Evolutionary conservation across 164 flowering plant genomes (phyloP).

Genomic region (Stephania yunnanensis): DNA sequence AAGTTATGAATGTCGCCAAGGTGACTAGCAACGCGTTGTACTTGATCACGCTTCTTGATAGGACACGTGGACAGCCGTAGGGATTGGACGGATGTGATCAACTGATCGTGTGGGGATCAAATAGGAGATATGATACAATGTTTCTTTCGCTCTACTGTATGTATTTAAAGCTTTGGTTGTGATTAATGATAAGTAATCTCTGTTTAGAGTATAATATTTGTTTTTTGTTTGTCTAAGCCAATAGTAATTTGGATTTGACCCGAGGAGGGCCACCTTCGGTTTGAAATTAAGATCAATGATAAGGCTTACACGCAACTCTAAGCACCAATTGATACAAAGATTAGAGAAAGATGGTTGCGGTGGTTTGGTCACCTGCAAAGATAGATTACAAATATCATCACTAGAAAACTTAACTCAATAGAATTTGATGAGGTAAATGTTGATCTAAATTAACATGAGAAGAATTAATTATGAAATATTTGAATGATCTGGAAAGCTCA

Average conservation of each 20-base stretch:
- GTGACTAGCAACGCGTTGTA: conserved; percentile 79
- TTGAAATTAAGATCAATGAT: too few relatives aligned
- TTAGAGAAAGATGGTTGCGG: too few relatives aligned
- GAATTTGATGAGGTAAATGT: too few relatives aligned
- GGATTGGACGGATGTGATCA: conserved; percentile 2
- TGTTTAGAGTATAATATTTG: not conserved
- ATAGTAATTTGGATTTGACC: too few relatives aligned
- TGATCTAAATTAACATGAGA: not conserved
- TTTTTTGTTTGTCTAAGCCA: not conserved
- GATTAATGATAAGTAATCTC: not conserved
- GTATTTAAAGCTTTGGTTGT: not conserved
- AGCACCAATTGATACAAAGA: too few relatives aligned
- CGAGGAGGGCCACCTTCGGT: too few relatives aligned
- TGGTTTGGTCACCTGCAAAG: too few relatives aligned
- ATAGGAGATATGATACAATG: too few relatives aligned
- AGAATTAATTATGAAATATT: not conserved
- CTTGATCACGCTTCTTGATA: conserved; percentile 57
- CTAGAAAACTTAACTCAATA: too few relatives aligned
- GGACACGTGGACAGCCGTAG: conserved; percentile 3
- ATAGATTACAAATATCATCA: too few relatives aligned
- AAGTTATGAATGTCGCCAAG: conserved; percentile 42
- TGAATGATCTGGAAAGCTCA: too few relatives aligned
- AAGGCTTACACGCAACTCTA: too few relatives aligned
- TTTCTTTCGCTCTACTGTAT: not conserved
- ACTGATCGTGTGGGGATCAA: not conserved